Conservation (phyloP, 306 rosid genomes). For the Dicorynia guianensis region DNA sequence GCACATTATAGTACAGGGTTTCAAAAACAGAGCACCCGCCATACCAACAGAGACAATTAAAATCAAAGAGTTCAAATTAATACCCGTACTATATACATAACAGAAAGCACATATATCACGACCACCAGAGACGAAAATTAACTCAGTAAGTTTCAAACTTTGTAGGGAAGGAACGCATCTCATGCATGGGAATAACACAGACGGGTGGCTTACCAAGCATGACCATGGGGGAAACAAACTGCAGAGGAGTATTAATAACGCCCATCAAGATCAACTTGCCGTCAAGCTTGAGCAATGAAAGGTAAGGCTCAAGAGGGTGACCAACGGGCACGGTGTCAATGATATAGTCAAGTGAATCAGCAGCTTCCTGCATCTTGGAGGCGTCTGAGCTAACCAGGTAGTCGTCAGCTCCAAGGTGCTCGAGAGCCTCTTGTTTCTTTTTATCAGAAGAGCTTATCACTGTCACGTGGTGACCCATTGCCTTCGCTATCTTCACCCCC, state of each 20-base stretch:
- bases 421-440: constrained; percentile 79
- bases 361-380: constrained; percentile 58
- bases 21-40: not conserved
- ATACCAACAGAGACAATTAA: no score
- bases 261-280: constrained; percentile 93
- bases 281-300: constrained; percentile 72
- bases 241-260: constrained; percentile 80
- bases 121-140: not conserved
- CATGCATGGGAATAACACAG: not conserved
- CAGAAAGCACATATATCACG: not conserved
- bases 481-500: constrained; percentile 87
- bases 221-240: constrained; percentile 75
- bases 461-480: constrained; percentile 85
- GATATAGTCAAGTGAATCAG: constrained; percentile 81
- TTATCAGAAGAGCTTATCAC: constrained; percentile 90
- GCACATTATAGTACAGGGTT: not conserved
- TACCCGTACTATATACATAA: not conserved
- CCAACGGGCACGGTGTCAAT: constrained; percentile 83
- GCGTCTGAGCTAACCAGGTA: constrained; percentile 80
- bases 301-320: constrained; percentile 93
- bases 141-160: not conserved
- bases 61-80: not conserved
- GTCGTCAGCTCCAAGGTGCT: constrained; percentile 76
- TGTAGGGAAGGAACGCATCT: not conserved
- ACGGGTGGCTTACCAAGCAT: constrained; percentile 64